These are phyloP conservation scores for Nakazawaea anatomiae DNA, from an alignment of 805 yeast genomes.

Conservation along the genomic window DNA sequence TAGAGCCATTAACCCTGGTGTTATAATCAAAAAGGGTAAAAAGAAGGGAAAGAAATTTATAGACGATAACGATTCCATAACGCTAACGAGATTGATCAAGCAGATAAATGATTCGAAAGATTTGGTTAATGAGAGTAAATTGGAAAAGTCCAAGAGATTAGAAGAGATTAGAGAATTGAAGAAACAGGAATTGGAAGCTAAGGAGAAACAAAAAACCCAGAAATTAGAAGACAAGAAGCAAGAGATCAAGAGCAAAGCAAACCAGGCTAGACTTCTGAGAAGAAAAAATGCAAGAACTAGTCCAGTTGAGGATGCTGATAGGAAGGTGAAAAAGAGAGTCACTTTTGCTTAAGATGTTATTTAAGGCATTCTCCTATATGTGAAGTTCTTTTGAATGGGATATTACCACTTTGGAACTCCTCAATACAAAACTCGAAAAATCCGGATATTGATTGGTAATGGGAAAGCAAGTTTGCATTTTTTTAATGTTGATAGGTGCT, in stretches of 20 bases:
- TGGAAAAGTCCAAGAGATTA: conserved; percentile 83
- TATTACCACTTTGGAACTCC: too few species aligned
- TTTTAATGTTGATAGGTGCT: too few species aligned
- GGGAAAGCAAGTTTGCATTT: too few species aligned
- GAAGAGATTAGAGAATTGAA: conserved; percentile 87
- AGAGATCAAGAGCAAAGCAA: conserved; percentile 70
- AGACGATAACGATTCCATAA: conserved; percentile 58
- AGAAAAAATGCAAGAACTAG: conserved; percentile 43
- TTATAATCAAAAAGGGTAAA: conserved; percentile 60
- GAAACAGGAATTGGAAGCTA: conserved; percentile 80
- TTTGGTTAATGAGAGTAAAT: conserved; percentile 73
- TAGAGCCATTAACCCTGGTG: conserved; percentile 82
- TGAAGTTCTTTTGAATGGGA: too few species aligned
- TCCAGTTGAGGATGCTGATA: conserved; percentile 16
- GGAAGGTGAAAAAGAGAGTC: conserved; percentile 31
- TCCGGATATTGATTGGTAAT: too few species aligned
- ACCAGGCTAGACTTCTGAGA: conserved; percentile 62
- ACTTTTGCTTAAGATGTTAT: conserved; percentile 35
- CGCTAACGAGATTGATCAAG: conserved; percentile 64
- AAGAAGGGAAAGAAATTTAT: conserved; percentile 84
- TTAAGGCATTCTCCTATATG: too few species aligned
- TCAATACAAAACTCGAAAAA: too few species aligned
- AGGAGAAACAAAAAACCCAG: conserved; percentile 62
- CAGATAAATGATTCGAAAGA: conserved; percentile 82
- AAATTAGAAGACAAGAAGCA: conserved; percentile 72